Base-by-base conservation (phyloP, 2,329 filamentous ascomycete species). In the Fusarium palustre region DNA sequence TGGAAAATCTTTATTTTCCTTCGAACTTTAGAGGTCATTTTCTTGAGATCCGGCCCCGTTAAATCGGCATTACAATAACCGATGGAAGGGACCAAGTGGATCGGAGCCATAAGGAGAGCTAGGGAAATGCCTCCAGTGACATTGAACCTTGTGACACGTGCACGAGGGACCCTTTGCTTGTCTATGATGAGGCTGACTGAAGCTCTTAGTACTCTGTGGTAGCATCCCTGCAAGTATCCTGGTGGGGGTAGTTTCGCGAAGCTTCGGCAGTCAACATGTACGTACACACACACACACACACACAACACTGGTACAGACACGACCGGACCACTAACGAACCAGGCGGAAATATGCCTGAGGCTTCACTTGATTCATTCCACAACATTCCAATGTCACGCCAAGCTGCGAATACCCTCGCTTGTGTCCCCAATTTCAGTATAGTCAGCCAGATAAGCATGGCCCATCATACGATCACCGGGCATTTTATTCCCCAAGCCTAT, bases 231-330 rank as follows among this genome's bases (percentile, higher is more conserved):
- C 15, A 63, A 9, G 34, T n/a, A 31, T 18, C 20, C 41, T 30
- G 31, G n/a, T 57, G 50, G 55, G 16, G 60, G 48, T 54, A 70
- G 49, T 45, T 69, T 69, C 66, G 50, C 52, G 66, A 68, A 68
- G 8, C 43, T 66, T 55, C 47, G 60, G 47, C 46, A 55, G 28
- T 22, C 11, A 36, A 30, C 42, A 31, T n/a, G 34, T 34, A 7
- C 6, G 20, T 34, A 15, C 20, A 13, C 24, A 30, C 28, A 8
- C 25, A 28, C 8, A 28, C n/a, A n/a, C n/a, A n/a, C 24, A 25
- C 7, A 25, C 24, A 28, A 28, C 9, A 28, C 25, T 28, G 25
- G 25, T 28, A 34, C 16, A 36, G 16, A n/a, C 34, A 38, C 34
- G 10, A 15, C 15, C 11, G 15, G 16, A 16, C 33, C 13, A n/a